Evolutionary conservation across 2,329 filamentous ascomycete species (phyloP).

Genomic region (Penicillium paneum): DNA sequence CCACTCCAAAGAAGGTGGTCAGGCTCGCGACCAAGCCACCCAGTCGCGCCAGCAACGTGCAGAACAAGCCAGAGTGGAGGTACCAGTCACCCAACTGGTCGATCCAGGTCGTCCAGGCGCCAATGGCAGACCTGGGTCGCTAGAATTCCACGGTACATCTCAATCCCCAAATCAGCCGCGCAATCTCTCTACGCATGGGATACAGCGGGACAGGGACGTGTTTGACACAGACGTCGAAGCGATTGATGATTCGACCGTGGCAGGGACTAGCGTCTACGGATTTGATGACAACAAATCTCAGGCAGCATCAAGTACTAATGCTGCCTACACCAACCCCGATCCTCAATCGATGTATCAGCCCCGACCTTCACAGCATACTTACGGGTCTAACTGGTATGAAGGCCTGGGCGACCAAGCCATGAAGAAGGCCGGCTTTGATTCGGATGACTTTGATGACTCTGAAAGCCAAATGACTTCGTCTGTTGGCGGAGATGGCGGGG

Average conservation of each 20-base stretch:
- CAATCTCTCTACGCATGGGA: slow-evolving; percentile 2
- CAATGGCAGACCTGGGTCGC: slow-evolving; percentile 16
- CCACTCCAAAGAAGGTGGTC: slow-evolving; percentile 37
- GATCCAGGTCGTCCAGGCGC: slow-evolving; percentile 14
- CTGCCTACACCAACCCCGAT: slow-evolving; percentile 21
- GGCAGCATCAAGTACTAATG: slow-evolving; percentile 17
- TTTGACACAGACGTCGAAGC: slow-evolving; percentile 47
- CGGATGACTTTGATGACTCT: slow-evolving; percentile 33
- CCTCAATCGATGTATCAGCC: slow-evolving; percentile 24
- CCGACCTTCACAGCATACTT: slow-evolving; percentile 25
- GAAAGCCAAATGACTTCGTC: slow-evolving; percentile 31
- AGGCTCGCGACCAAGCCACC: slow-evolving; percentile 26
- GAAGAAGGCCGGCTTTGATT: slow-evolving; percentile 38
- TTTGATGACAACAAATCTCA: slow-evolving; percentile 31
- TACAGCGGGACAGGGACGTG: slow-evolving; percentile 32
- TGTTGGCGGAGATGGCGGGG: slow-evolving; percentile 26
- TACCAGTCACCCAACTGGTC: slow-evolving; percentile 29
- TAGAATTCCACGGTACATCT: slow-evolving; percentile 18
- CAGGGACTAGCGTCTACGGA: slow-evolving; percentile 38
- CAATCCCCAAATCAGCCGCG: slow-evolving; percentile 17
- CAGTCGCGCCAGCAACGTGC: slow-evolving; percentile 34
- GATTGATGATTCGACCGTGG: slow-evolving; percentile 44
- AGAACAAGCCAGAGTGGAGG: slow-evolving; percentile 35
- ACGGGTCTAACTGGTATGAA: slow-evolving; percentile 33
- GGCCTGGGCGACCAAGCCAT: slow-evolving; percentile 34